Percentiles rank a stretch among this genome's conserved stretches.
phyloP scores from a whole-genome alignment of 495 filamentous ascomycete genomes.

The Neurospora sp. region DNA sequence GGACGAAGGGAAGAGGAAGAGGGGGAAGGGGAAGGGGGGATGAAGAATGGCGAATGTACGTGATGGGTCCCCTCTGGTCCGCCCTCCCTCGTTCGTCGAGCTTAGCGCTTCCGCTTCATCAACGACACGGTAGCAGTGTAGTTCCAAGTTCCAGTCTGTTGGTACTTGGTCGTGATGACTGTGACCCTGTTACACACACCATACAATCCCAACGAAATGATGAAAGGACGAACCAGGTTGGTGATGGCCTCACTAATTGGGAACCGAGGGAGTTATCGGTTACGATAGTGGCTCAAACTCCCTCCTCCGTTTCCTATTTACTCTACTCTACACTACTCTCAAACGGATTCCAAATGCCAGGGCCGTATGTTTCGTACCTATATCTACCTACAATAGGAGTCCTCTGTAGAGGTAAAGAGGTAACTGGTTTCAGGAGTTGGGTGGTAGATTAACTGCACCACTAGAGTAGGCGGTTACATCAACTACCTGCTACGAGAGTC shows the following conservation, averaged over 20 bases:
- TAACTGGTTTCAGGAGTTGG: not conserved
- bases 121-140: not conserved
- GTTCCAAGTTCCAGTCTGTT: not conserved
- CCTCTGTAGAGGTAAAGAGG: not conserved
- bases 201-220: no score
- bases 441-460: not conserved
- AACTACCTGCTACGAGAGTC: not conserved
- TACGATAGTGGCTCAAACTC: no score
- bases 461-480: not conserved
- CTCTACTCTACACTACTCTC: not conserved
- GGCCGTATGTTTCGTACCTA: not conserved
- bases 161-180: not conserved
- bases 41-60: not conserved
- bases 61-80: not conserved
- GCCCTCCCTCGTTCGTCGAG: not conserved
- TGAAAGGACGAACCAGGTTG: no score
- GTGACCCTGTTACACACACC: not conserved
- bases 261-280: no score
- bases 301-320: no score
- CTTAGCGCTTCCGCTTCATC: not conserved
- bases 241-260: no score
- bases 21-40: not conserved
- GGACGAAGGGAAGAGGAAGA: not conserved
- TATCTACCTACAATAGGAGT: not conserved
- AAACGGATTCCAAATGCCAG: not conserved